Conservation (phyloP, 257 asterid genomes). For the Solanum pennellii region DNA sequence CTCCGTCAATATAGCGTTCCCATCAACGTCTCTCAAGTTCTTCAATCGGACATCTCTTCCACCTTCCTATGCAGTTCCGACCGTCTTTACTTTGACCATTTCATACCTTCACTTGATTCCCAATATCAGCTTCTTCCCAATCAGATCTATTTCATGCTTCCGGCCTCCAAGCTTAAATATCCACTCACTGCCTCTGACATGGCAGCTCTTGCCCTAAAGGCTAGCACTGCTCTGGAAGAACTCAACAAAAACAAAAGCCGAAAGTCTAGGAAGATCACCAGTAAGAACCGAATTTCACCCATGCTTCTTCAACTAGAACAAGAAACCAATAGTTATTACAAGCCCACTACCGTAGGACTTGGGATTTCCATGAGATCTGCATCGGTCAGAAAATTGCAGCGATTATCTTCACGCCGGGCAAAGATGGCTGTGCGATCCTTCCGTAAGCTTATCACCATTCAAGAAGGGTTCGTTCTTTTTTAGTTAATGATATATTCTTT, state of each 20-base stretch:
- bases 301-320: background rate
- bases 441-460: slow-evolving; percentile 41
- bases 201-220: slow-evolving; percentile 78
- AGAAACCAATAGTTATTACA: background rate
- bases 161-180: slow-evolving; percentile 27
- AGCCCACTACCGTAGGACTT: background rate
- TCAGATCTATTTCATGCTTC: slow-evolving; percentile 58
- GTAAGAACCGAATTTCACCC: slow-evolving; percentile 34
- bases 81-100: slow-evolving; percentile 38
- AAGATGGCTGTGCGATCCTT: slow-evolving; percentile 53
- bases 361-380: slow-evolving; percentile 36
- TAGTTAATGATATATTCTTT: background rate
- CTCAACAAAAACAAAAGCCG: slow-evolving; percentile 8
- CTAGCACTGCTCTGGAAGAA: slow-evolving; percentile 44
- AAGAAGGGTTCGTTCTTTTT: slow-evolving; percentile 45
- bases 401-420: slow-evolving; percentile 44
- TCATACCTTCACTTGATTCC: slow-evolving; percentile 30
- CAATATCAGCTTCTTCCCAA: slow-evolving; percentile 28
- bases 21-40: slow-evolving; percentile 26
- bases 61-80: slow-evolving; percentile 57
- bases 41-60: slow-evolving; percentile 8
- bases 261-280: background rate
- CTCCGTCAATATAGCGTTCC: slow-evolving; percentile 35
- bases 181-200: slow-evolving; percentile 54
- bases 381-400: slow-evolving; percentile 33